Conservation (phyloP, 352 stramenopile genomes). For the Aphanomyces cochlioides region DNA sequence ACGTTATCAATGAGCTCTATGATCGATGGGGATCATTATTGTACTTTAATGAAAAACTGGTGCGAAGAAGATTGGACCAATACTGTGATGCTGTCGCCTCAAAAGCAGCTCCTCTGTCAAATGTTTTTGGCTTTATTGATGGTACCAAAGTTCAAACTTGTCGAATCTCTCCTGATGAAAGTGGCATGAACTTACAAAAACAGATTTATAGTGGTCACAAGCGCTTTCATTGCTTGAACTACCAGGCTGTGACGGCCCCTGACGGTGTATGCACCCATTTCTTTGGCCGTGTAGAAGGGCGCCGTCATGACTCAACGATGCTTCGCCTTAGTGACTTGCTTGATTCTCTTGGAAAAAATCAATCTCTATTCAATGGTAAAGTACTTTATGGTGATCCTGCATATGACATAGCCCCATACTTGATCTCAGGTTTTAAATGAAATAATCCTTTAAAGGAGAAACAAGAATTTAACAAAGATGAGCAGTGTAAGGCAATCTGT, state of each 20-base stretch:
- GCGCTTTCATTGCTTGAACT: too few relatives aligned
- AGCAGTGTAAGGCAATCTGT: not conserved
- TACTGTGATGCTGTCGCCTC: not conserved
- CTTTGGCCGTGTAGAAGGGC: not conserved
- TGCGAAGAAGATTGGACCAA: constrained; percentile 1
- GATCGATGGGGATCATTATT: constrained; percentile 11
- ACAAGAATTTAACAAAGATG: not conserved
- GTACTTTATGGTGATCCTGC: not conserved
- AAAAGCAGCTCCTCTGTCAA: too few relatives aligned
- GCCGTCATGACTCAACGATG: constrained; percentile 2
- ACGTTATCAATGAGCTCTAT: constrained; percentile 27
- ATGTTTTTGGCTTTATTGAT: too few relatives aligned
- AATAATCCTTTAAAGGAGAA: not conserved
- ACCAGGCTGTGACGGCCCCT: too few relatives aligned
- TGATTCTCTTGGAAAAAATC: not conserved
- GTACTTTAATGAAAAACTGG: constrained; percentile 19
- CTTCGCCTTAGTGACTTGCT: not conserved
- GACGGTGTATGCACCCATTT: too few relatives aligned
- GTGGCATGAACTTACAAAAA: too few relatives aligned
- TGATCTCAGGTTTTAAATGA: not conserved
- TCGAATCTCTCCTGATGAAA: too few relatives aligned
- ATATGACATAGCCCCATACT: not conserved
- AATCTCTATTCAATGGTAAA: not conserved
- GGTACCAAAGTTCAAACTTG: too few relatives aligned
- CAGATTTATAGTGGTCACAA: too few relatives aligned